Evolutionary conservation across 805 yeast species (phyloP).

Genomic region (Komagataella ulmi): DNA sequence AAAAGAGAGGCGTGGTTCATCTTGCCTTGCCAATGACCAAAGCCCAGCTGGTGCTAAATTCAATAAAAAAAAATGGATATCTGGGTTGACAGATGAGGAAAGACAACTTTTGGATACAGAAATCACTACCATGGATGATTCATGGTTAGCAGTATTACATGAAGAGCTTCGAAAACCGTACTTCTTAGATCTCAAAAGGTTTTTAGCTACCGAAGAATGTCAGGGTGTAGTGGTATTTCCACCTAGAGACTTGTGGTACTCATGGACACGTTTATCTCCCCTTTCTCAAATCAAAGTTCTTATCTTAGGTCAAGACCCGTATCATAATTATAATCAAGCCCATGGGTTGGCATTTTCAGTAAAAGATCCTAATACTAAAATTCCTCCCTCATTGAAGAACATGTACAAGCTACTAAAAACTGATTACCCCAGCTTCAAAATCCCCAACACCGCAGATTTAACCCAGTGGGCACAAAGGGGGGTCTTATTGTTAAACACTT

Average conservation of each 20-base stretch:
- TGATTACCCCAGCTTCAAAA: conserved; percentile 56
- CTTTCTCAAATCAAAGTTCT: conserved; percentile 60
- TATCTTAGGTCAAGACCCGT: conserved; percentile 92
- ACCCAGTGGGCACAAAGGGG: conserved; percentile 83
- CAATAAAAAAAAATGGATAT: conserved; percentile 39
- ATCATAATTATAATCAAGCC: conserved; percentile 86
- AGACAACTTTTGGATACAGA: conserved; percentile 47
- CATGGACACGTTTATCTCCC: conserved; percentile 87
- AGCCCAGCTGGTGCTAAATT: conserved; percentile 13
- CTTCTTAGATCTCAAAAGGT: conserved; percentile 59
- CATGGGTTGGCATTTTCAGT: conserved; percentile 96
- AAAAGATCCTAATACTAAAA: conserved; percentile 59
- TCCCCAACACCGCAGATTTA: conserved; percentile 55
- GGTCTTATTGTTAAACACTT: conserved; percentile 75
- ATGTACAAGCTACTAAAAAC: conserved; percentile 66
- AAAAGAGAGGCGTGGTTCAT: neutral
- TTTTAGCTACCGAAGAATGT: conserved; percentile 33
- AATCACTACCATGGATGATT: conserved; percentile 50
- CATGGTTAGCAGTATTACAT: conserved; percentile 67
- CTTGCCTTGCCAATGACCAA: neutral
- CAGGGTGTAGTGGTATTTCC: conserved; percentile 57
- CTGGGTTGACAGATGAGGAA: conserved; percentile 31
- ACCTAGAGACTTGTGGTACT: conserved; percentile 60
- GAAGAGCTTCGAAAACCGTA: conserved; percentile 75
- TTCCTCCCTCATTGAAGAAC: conserved; percentile 81